These are phyloP conservation scores for Tuber calosporum DNA, from an alignment of 495 filamentous ascomycete genomes.

Conservation along the genomic window DNA sequence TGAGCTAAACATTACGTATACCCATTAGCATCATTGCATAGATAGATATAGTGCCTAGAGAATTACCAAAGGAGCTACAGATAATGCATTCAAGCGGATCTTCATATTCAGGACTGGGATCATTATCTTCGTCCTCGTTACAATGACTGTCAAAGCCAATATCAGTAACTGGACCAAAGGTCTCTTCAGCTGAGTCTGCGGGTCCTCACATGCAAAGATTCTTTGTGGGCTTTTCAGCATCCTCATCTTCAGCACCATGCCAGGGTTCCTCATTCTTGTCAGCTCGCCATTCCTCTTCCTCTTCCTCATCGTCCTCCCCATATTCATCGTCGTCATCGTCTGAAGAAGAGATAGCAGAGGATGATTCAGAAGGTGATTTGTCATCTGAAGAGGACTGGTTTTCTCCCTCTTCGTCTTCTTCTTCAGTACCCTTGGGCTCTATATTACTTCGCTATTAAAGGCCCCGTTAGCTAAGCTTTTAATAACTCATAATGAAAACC, in stretches of 20 bases:
- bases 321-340: slow-evolving; percentile 44
- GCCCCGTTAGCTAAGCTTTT: slow-evolving; percentile 42
- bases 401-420: slow-evolving; percentile 47
- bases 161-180: slow-evolving; percentile 14
- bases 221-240: slow-evolving; percentile 56
- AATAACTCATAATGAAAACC: neutral
- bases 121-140: slow-evolving; percentile 72
- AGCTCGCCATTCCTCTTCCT: slow-evolving; percentile 52
- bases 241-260: slow-evolving; percentile 61
- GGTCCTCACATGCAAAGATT: slow-evolving; percentile 61
- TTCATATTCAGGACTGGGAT: slow-evolving; percentile 82
- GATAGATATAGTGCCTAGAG: slow-evolving; percentile 33
- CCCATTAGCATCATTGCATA: slow-evolving; percentile 31
- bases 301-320: slow-evolving; percentile 44
- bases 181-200: slow-evolving; percentile 9
- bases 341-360: slow-evolving; percentile 59
- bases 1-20: slow-evolving; percentile 57
- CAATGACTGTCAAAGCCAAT: slow-evolving; percentile 52
- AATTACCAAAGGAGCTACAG: slow-evolving; percentile 86
- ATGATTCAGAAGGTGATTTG: slow-evolving; percentile 64
- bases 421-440: slow-evolving; percentile 47
- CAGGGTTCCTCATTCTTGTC: slow-evolving; percentile 60
- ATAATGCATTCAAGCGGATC: slow-evolving; percentile 68
- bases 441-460: slow-evolving; percentile 44
- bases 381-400: slow-evolving; percentile 49